Conservation (phyloP, 1,139 yeast species). For the Entelexis sorbosivorans region DNA sequence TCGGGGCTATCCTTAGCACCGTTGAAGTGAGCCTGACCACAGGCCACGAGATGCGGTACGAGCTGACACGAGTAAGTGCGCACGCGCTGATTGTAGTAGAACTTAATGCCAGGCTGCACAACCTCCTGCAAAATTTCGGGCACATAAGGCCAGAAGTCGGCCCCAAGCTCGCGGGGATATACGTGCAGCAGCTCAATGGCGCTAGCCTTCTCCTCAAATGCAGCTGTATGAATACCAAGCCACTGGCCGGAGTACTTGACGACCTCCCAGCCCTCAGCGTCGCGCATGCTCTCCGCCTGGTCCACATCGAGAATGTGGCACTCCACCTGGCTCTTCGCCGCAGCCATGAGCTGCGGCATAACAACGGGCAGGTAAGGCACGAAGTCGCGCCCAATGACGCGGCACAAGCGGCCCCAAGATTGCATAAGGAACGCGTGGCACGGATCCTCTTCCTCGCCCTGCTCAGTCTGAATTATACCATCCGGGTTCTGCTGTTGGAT, state of each 20-base stretch:
- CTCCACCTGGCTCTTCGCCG: conserved; percentile 86
- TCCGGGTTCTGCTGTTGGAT: conserved; percentile 44
- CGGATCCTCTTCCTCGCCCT: conserved; percentile 44
- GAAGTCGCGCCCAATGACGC: conserved; percentile 74
- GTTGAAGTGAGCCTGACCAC: conserved; percentile 35
- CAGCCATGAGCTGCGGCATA: conserved; percentile 70
- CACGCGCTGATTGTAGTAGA: conserved; percentile 88
- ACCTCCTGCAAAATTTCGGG: conserved; percentile 67
- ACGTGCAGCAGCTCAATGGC: conserved; percentile 82
- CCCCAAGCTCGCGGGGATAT: conserved; percentile 81
- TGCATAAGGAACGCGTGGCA: conserved; percentile 78
- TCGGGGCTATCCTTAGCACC: conserved; percentile 35
- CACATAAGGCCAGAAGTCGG: conserved; percentile 72
- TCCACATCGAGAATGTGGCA: conserved; percentile 74
- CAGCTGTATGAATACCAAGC: conserved; percentile 86
- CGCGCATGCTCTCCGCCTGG: conserved; percentile 69
- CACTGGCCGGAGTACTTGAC: conserved; percentile 84
- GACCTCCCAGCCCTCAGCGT: conserved; percentile 92
- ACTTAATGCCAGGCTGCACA: conserved; percentile 78
- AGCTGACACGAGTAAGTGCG: conserved; percentile 81
- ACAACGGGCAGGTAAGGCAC: conserved; percentile 81
- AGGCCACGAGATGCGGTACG: conserved; percentile 63
- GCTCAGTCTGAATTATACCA: conserved; percentile 15
- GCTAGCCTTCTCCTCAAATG: conserved; percentile 80
- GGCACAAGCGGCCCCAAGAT: conserved; percentile 93